A percentile compares a stretch with the other conserved stretches of the same genome.
These are phyloP conservation scores for Solanum habrochaites DNA, from an alignment of 257 asterid genomes.

Conservation along the genomic window DNA sequence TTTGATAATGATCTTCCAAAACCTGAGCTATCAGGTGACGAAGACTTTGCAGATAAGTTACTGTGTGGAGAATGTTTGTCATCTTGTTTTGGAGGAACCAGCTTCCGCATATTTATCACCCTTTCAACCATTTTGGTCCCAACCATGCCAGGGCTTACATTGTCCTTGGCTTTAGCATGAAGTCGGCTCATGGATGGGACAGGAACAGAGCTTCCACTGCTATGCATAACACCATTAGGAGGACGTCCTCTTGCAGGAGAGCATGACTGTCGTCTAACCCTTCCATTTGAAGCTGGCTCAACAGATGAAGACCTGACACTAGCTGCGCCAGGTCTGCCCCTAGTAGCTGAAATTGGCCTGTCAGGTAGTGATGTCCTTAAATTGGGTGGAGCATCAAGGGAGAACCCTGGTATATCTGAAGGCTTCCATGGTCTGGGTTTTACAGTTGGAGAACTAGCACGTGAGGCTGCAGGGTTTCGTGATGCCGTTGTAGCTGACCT, in stretches of 20 bases:
- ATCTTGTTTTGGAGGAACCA: constrained; percentile 83
- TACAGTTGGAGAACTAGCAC: constrained; percentile 73
- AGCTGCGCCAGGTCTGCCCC: constrained; percentile 96
- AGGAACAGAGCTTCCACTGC: constrained; percentile 69
- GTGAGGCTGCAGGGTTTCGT: constrained; percentile 38
- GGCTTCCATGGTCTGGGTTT: constrained; percentile 92
- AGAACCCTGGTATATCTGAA: constrained; percentile 93
- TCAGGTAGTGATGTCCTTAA: constrained; percentile 76
- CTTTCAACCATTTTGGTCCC: constrained; percentile 98
- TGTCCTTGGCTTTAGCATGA: constrained; percentile 91
- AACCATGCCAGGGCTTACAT: constrained; percentile 65
- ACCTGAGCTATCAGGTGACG: constrained; percentile 87
- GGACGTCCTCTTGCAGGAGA: constrained; percentile 97
- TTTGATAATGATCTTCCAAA: constrained; percentile 93
- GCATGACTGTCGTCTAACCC: constrained; percentile 86
- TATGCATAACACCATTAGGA: constrained; percentile 64
- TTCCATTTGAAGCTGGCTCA: constrained; percentile 73
- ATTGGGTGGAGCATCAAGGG: constrained; percentile 92
- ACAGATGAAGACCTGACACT: constrained; percentile 76
- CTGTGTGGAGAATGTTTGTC: constrained; percentile 75
- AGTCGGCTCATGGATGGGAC: constrained; percentile 73
- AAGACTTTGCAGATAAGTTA: constrained; percentile 76
- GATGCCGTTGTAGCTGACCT: constrained; percentile 29
- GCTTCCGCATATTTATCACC: constrained; percentile 89
- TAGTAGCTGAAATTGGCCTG: constrained; percentile 82